These are phyloP conservation scores for Akanthomyces muscarius DNA, from an alignment of 2,329 filamentous ascomycete genomes.

Conservation along the genomic window DNA sequence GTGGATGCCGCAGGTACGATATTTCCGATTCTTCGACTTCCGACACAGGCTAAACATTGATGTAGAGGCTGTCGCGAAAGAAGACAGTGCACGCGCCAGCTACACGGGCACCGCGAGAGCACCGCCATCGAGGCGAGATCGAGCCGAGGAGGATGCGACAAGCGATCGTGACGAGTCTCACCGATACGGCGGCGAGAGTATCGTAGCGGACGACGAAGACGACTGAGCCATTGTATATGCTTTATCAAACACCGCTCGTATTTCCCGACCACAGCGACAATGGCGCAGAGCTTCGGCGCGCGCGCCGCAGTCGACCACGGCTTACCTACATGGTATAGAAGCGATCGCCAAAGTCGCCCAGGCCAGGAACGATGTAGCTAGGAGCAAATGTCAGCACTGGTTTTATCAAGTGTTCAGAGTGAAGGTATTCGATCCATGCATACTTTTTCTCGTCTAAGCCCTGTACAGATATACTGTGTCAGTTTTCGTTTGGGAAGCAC, in stretches of 20 bases:
- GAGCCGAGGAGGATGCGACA: slow-evolving; percentile 24
- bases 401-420: background rate
- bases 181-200: slow-evolving; percentile 50
- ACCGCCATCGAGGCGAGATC: slow-evolving; percentile 21
- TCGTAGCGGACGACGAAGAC: slow-evolving; percentile 53
- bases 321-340: slow-evolving; percentile 78
- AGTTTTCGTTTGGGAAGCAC: slow-evolving; percentile 17
- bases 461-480: slow-evolving; percentile 31
- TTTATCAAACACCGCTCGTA: background rate
- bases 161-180: slow-evolving; percentile 47
- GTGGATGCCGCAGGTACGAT: slow-evolving; percentile 72
- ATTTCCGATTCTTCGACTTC: background rate
- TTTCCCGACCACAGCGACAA: background rate
- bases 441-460: slow-evolving; percentile 98
- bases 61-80: slow-evolving; percentile 49
- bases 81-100: slow-evolving; percentile 30
- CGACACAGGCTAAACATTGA: slow-evolving; percentile 18
- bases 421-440: slow-evolving; percentile 30
- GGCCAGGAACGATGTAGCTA: slow-evolving; percentile 90
- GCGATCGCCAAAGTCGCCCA: slow-evolving; percentile 92
- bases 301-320: background rate
- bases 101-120: slow-evolving; percentile 28
- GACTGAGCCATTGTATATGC: slow-evolving; percentile 37
- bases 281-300: background rate
- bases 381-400: slow-evolving; percentile 13